phyloP scores from a whole-genome alignment of 2,329 filamentous ascomycete genomes.

The Cladosporium sp. region DNA sequence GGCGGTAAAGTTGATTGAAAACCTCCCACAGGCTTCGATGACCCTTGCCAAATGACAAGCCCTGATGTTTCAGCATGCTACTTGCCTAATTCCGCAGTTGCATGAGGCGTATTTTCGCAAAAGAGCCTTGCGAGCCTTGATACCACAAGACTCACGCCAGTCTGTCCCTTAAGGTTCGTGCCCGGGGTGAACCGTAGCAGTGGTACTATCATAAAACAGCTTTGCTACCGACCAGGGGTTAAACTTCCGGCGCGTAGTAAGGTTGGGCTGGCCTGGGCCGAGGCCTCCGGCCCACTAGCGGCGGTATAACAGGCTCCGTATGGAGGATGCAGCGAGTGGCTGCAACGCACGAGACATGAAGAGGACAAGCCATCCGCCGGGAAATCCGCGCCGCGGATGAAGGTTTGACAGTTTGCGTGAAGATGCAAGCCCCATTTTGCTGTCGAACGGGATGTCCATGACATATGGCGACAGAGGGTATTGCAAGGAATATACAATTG shows the following conservation, averaged over 20 bases:
- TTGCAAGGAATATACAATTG: neutral
- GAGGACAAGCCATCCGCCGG: slow-evolving; percentile 9
- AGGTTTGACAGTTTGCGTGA: neutral
- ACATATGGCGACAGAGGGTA: neutral
- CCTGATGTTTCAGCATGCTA: too few relatives aligned
- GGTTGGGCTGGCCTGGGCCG: slow-evolving; percentile 8
- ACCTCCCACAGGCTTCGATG: too few relatives aligned
- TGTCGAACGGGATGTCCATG: too few relatives aligned
- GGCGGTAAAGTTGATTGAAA: neutral
- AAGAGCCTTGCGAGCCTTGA: neutral
- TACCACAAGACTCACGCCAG: neutral
- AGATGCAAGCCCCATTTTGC: neutral
- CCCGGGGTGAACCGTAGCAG: neutral
- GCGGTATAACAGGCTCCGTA: neutral
- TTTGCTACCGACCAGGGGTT: slow-evolving; percentile 6
- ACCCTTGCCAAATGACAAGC: too few relatives aligned
- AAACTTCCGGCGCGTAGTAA: too few relatives aligned
- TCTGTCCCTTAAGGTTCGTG: neutral
- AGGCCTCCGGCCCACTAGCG: slow-evolving; percentile 6
- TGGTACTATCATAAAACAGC: slow-evolving; percentile 4
- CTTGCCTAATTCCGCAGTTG: neutral
- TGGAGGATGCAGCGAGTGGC: neutral
- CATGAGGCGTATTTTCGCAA: neutral
- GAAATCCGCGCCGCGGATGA: neutral
- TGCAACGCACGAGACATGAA: slow-evolving; percentile 5